These are phyloP conservation scores for Tetrapyrgos nigripes DNA, from an alignment of 1,284 basidiomycete genomes.

Conservation along the genomic window DNA sequence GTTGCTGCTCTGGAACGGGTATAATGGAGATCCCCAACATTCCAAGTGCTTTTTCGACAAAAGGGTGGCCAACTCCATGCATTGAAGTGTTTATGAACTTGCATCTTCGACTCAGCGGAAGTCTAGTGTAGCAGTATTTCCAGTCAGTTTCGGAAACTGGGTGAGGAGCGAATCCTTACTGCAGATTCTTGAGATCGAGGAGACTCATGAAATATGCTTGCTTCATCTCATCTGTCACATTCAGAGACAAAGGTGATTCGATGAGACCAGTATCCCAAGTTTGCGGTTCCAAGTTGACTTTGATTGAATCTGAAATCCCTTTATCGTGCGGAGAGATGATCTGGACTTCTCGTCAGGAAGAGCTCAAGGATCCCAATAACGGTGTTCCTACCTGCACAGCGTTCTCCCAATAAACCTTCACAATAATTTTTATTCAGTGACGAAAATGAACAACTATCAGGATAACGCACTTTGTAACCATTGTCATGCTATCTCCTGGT, in stretches of 20 bases:
- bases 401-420: slow-evolving; percentile 85
- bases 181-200: slow-evolving; percentile 43
- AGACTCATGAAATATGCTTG: slow-evolving; percentile 64
- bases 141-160: no score
- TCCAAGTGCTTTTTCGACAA: slow-evolving; percentile 62
- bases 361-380: no score
- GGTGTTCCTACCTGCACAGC: slow-evolving; percentile 71
- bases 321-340: slow-evolving; percentile 84
- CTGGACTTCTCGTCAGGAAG: slow-evolving; percentile 49
- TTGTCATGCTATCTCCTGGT: slow-evolving; percentile 70
- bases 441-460: slow-evolving; percentile 5
- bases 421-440: no score
- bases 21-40: slow-evolving; percentile 65
- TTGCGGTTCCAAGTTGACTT: slow-evolving; percentile 62
- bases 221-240: slow-evolving; percentile 65
- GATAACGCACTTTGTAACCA: slow-evolving; percentile 77
- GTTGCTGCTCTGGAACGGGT: slow-evolving; percentile 66
- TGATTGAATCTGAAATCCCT: slow-evolving; percentile 74
- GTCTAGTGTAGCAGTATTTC: not conserved
- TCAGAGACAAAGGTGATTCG: slow-evolving; percentile 51
- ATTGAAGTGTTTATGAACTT: slow-evolving; percentile 85
- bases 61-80: slow-evolving; percentile 83
- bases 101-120: slow-evolving; percentile 24
- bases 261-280: slow-evolving; percentile 51
- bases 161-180: slow-evolving; percentile 38